Evolutionary conservation across 331 rosid genomes (phyloP), one percentile per base, ranked within the genome.

Genomic region (Quercus tomentella): DNA sequence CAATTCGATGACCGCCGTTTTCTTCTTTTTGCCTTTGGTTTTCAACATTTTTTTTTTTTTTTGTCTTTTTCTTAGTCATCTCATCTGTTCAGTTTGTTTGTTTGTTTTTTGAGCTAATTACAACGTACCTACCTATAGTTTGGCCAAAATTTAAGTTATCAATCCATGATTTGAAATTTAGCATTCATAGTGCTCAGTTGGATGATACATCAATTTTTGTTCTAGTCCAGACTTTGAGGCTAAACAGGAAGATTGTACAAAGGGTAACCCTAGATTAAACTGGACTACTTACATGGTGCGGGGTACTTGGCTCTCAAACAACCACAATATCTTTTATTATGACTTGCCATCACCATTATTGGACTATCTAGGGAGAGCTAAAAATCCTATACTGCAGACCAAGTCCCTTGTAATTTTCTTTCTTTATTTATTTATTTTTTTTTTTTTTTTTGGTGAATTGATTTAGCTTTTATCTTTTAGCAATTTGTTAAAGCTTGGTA

Each of bases 311-410:
- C 87, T 89, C 77, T 91, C 97, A 60, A 77, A 83, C 20, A 87
- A 92, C 80, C 84, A 77, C 76, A 14, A 56, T 68, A 61, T 87
- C 61, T 89, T 91, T 81, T n/a, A 84, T 65, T 91, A 92, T 56
- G 89, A 97, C 77, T 88, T 94, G 73, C 97, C 97, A 76, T 84
- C 91, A 28, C 96, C 89, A 25, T 87, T 94, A 56, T 73, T 94
- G 93, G 89, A 94, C 78, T 75, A 78, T 79, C 84, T 92, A 68
- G 84, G 97, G 76, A 90, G 85, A 76, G 85, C 85, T 81, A 77
- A 65, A 37, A 75, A 41, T 70, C 82, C 97, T 56, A 26, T n/a
- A 85, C 77, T 74, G 55, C 84, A 35, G 57, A 68, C 84, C 16
- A 87, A 87, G 80, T 76, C 84, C 66, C 76, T 76, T 33, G 98